A percentile compares a stretch with the other conserved stretches of the same genome.
phyloP scores from a whole-genome alignment of 75 land plant species.

The Larix kaempferi region DNA sequence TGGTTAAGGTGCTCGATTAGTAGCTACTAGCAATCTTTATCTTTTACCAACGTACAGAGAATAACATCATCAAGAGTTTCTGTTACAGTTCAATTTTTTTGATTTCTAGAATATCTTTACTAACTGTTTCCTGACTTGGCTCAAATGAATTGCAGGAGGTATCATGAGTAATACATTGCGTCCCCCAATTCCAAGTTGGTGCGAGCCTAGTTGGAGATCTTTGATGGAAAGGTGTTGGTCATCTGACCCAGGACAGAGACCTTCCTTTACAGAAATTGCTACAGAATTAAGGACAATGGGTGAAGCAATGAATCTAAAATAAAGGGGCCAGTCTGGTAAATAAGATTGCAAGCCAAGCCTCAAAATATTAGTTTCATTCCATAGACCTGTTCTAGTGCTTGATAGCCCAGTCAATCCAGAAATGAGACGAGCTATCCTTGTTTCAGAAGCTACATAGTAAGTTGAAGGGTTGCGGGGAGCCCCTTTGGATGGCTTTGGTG shows the following conservation, averaged over 20 bases:
- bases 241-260: conserved; percentile 64
- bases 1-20: neutral
- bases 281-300: conserved; percentile 73
- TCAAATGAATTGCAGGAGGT: conserved; percentile 47
- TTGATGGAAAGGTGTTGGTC: conserved; percentile 89
- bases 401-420: neutral
- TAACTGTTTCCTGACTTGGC: neutral
- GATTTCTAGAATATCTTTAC: neutral
- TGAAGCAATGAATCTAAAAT: conserved; percentile 64
- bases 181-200: conserved; percentile 78
- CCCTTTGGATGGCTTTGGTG: neutral
- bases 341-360: conserved; percentile 1
- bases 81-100: neutral
- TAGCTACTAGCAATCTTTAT: neutral
- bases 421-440: neutral
- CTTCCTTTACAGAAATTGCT: conserved; percentile 78
- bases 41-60: neutral
- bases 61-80: neutral
- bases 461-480: neutral
- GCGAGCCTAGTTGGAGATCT: conserved; percentile 86
- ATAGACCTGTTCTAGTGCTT: neutral
- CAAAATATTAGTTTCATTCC: neutral
- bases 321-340: conserved; percentile 2
- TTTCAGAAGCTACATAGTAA: neutral
- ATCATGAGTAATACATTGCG: conserved; percentile 77